These are phyloP conservation scores for Aurifilum marmelostoma DNA, from an alignment of 2,329 filamentous ascomycete species.

Conservation along the genomic window DNA sequence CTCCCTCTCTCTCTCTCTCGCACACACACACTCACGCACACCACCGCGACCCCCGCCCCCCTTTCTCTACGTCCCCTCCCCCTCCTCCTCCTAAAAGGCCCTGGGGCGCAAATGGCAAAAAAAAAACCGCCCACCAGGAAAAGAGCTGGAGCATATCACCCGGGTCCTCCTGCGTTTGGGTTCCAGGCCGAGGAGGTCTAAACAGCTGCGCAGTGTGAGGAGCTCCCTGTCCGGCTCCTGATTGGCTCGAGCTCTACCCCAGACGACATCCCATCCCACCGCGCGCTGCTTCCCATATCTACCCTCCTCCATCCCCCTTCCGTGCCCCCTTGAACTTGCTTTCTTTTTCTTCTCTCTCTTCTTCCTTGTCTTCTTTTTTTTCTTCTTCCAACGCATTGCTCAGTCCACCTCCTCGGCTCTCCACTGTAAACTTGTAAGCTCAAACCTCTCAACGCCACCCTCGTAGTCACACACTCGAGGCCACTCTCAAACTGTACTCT, in stretches of 20 bases:
- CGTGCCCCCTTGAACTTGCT: slow-evolving; percentile 28
- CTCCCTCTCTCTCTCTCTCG: neutral
- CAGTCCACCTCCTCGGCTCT: neutral
- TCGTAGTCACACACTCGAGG: slow-evolving; percentile 20
- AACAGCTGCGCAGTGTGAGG: slow-evolving; percentile 21
- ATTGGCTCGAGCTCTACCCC: slow-evolving; percentile 36
- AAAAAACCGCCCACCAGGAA: neutral
- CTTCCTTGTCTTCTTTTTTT: slow-evolving; percentile 19
- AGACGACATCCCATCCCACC: slow-evolving; percentile 29
- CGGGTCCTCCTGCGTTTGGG: slow-evolving; percentile 17
- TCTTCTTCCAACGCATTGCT: slow-evolving; percentile 6
- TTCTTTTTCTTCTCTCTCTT: slow-evolving; percentile 17
- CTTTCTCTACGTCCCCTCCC: neutral
- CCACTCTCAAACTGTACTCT: slow-evolving; percentile 17
- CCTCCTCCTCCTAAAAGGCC: neutral
- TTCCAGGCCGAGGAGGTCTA: slow-evolving; percentile 11
- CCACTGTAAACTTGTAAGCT: slow-evolving; percentile 2
- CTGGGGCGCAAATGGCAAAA: neutral
- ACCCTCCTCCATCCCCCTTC: slow-evolving; percentile 33
- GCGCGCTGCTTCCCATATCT: slow-evolving; percentile 31
- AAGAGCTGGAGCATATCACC: neutral
- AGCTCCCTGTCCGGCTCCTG: slow-evolving; percentile 33
- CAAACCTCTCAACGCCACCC: slow-evolving; percentile 4
- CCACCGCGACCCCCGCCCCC: too few species aligned
- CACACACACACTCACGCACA: neutral